Conservation (phyloP, 768 basidiomycete species). For the Boletus sensibilis region DNA sequence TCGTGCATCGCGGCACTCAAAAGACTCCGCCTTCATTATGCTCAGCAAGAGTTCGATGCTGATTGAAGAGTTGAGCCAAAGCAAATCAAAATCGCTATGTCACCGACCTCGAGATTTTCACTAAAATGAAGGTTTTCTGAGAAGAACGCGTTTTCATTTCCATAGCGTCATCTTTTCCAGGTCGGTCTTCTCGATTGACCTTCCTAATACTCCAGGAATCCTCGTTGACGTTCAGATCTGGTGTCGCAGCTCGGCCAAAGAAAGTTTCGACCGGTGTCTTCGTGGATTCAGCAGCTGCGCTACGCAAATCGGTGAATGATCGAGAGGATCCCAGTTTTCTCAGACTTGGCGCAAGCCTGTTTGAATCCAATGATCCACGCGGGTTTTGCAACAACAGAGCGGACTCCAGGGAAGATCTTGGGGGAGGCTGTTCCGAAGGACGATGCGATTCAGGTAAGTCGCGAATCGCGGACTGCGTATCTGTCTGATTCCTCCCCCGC, state of each 20-base stretch:
- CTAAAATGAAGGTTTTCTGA: constrained; percentile 79
- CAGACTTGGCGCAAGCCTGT: constrained; percentile 39
- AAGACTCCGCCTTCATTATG: constrained; percentile 80
- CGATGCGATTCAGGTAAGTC: constrained; percentile 21
- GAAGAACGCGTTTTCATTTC: constrained; percentile 81
- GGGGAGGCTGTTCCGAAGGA: constrained; percentile 17
- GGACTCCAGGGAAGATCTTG: constrained; percentile 53
- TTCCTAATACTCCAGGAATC: constrained; percentile 22
- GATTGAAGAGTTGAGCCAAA: constrained; percentile 17
- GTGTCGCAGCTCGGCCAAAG: constrained; percentile 9
- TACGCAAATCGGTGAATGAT: constrained; percentile 69
- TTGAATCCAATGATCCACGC: constrained; percentile 36
- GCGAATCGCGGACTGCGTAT: background rate
- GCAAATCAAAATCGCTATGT: background rate
- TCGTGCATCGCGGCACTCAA: constrained; percentile 75
- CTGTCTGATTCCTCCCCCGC: constrained; percentile 30
- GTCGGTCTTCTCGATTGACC: constrained; percentile 16
- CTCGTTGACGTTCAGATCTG: constrained; percentile 21
- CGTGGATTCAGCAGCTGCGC: constrained; percentile 39
- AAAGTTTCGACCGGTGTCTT: constrained; percentile 13
- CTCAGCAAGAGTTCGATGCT: constrained; percentile 75
- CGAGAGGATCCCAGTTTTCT: constrained; percentile 59
- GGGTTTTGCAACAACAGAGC: constrained; percentile 36
- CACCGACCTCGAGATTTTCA: constrained; percentile 67
- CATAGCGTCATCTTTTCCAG: constrained; percentile 56